Evolutionary conservation across 1,139 yeast species (phyloP).

Genomic region (Diutina rugosa): DNA sequence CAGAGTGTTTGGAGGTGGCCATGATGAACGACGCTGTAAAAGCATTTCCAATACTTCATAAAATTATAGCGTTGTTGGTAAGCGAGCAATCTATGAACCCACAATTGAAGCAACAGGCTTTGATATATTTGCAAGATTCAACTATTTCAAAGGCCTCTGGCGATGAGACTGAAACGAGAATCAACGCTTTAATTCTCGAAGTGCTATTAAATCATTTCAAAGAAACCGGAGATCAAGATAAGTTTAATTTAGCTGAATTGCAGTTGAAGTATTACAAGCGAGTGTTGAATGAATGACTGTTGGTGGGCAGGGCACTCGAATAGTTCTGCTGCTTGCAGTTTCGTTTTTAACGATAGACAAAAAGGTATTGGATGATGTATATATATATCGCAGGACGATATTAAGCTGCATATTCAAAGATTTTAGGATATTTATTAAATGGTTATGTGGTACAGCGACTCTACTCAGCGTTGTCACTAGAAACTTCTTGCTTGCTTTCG

Average conservation of each 20-base stretch:
- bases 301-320: no score
- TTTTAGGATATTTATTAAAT: no score
- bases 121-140: background rate
- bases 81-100: background rate
- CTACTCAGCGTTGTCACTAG: background rate
- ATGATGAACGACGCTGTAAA: background rate
- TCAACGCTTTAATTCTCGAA: background rate
- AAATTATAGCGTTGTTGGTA: background rate
- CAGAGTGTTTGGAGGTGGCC: background rate
- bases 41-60: background rate
- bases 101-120: background rate
- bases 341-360: no score
- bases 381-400: background rate
- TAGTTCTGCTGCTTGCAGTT: no score
- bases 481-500: background rate
- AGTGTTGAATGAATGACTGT: background rate
- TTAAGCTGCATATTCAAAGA: background rate
- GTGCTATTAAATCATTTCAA: background rate
- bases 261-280: background rate
- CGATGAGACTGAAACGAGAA: background rate
- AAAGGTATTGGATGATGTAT: background rate
- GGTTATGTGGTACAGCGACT: background rate
- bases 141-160: background rate
- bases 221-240: background rate
- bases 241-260: background rate